These are phyloP conservation scores for Hortiboletus rubellus DNA, from an alignment of 1,284 basidiomycete genomes.

Conservation along the genomic window DNA sequence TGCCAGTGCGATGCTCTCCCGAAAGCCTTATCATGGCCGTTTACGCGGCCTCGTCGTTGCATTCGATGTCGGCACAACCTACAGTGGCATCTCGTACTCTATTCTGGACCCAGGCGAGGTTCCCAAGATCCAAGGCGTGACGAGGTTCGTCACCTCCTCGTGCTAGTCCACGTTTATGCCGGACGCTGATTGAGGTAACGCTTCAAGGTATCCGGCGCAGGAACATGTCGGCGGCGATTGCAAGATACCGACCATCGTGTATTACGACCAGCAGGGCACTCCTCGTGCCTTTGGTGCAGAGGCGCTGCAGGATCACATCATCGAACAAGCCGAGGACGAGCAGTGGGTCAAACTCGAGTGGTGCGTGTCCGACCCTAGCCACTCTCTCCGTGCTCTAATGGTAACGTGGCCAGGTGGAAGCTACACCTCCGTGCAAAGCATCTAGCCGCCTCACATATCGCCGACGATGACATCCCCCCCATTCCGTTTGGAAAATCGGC, in stretches of 20 bases:
- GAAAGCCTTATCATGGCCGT: slow-evolving; percentile 36
- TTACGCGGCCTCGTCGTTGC: slow-evolving; percentile 47
- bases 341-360: slow-evolving; percentile 51
- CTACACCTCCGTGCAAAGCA: slow-evolving; percentile 49
- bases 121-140: slow-evolving; percentile 48
- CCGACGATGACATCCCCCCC: slow-evolving; percentile 38
- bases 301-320: slow-evolving; percentile 43
- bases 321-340: slow-evolving; percentile 46
- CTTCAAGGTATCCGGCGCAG: slow-evolving; percentile 44
- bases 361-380: slow-evolving; percentile 29
- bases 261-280: slow-evolving; percentile 48
- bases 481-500: slow-evolving; percentile 50
- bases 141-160: slow-evolving; percentile 34
- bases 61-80: slow-evolving; percentile 56
- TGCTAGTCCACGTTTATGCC: slow-evolving; percentile 2
- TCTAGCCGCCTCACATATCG: slow-evolving; percentile 29
- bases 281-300: slow-evolving; percentile 55
- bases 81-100: slow-evolving; percentile 49
- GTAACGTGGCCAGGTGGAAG: slow-evolving; percentile 51
- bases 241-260: slow-evolving; percentile 59
- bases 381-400: not conserved
- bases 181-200: slow-evolving; percentile 4
- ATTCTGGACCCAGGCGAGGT: slow-evolving; percentile 48
- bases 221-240: slow-evolving; percentile 43
- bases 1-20: slow-evolving; percentile 28